phyloP scores from a whole-genome alignment of 768 basidiomycete species.

The Sistotremastrum suecicum region DNA sequence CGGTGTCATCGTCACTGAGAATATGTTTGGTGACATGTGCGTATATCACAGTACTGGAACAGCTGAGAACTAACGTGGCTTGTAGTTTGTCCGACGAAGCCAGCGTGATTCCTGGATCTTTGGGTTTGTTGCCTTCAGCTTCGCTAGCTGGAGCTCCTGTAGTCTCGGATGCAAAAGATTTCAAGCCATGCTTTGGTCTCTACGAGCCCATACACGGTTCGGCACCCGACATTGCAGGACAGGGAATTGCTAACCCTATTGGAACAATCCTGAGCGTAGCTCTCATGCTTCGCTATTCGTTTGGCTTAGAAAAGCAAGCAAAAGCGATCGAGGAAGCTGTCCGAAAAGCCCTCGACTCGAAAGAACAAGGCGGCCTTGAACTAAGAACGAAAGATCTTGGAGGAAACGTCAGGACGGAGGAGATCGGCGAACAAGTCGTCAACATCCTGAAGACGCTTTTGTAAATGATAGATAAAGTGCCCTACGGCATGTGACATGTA shows the following conservation, averaged over 20 bases:
- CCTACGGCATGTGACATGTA: no score
- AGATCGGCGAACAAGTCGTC: constrained; percentile 75
- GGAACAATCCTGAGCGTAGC: constrained; percentile 92
- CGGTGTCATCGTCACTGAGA: constrained; percentile 90
- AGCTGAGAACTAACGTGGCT: not conserved
- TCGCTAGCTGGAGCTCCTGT: constrained; percentile 79
- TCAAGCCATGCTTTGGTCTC: constrained; percentile 71
- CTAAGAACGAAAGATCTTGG: constrained; percentile 80
- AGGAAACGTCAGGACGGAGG: constrained; percentile 57
- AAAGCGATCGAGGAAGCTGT: constrained; percentile 84
- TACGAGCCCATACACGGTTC: constrained; percentile 98
- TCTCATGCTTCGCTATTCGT: constrained; percentile 88
- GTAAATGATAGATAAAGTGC: constrained; percentile 13
- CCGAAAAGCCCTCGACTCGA: constrained; percentile 67
- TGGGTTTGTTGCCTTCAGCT: constrained; percentile 91
- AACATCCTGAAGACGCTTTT: constrained; percentile 51
- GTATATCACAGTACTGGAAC: constrained; percentile 15
- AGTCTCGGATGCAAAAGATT: constrained; percentile 35
- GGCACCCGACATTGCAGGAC: constrained; percentile 90
- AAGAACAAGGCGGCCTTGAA: constrained; percentile 56
- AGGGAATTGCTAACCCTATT: constrained; percentile 88
- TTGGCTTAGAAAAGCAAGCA: constrained; percentile 77
- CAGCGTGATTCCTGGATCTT: constrained; percentile 94
- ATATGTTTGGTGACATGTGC: constrained; percentile 95
- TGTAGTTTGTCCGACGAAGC: constrained; percentile 86